phyloP scores from a whole-genome alignment of 2,329 filamentous ascomycete genomes.

The Aspergillus flavus region DNA sequence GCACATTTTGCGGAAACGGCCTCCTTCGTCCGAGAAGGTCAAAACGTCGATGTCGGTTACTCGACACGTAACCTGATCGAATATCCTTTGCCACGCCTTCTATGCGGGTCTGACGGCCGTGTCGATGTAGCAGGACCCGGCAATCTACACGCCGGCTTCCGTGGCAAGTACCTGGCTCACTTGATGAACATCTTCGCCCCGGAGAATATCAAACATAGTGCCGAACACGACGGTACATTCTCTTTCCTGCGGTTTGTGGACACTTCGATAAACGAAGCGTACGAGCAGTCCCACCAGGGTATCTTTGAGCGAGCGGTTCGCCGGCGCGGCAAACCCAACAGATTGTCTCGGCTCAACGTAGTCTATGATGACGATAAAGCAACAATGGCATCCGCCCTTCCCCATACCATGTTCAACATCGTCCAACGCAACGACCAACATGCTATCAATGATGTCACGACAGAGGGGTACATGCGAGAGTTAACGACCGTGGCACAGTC shows the following conservation, averaged over 20 bases:
- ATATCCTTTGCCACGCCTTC: constrained; percentile 75
- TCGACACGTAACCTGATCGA: constrained; percentile 85
- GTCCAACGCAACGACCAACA: constrained; percentile 67
- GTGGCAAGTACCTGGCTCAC: constrained; percentile 72
- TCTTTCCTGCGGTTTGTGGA: constrained; percentile 91
- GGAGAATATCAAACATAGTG: constrained; percentile 71
- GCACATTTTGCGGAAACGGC: constrained; percentile 92
- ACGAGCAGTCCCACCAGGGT: constrained; percentile 67
- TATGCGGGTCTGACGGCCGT: constrained; percentile 81
- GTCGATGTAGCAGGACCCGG: constrained; percentile 72
- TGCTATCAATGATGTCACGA: constrained; percentile 69
- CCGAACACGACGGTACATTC: constrained; percentile 67
- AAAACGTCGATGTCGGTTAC: constrained; percentile 77
- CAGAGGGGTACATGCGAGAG: constrained; percentile 70
- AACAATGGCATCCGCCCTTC: constrained; percentile 65
- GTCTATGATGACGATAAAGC: constrained; percentile 68
- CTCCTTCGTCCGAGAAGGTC: constrained; percentile 89
- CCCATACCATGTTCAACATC: constrained; percentile 81
- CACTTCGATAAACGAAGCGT: constrained; percentile 71
- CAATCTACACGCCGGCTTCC: constrained; percentile 78
- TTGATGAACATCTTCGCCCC: constrained; percentile 90
- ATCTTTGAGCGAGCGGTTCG: constrained; percentile 74
- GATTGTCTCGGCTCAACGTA: constrained; percentile 67
- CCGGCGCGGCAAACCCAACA: constrained; percentile 54
- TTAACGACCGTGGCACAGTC: constrained; percentile 77